Evolutionary conservation across 169 alveolate species (phyloP).

Genomic region (Eimeria tenella): DNA sequence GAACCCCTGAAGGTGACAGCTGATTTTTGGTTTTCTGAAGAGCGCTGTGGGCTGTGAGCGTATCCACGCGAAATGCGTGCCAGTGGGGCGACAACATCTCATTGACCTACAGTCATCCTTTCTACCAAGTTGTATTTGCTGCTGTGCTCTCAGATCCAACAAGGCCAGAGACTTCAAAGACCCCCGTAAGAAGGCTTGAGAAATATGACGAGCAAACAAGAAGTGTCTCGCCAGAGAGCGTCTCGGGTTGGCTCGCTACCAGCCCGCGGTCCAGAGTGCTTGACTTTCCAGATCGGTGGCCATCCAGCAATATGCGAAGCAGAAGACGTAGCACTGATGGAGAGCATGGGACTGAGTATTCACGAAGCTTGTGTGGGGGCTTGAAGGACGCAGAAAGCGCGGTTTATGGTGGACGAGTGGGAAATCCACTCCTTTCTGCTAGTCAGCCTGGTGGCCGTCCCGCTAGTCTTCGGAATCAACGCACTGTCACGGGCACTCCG

Average conservation of each 20-base stretch:
- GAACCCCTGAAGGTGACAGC: too few species aligned
- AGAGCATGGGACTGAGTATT: background rate
- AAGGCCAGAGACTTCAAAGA: background rate
- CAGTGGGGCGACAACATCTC: too few species aligned
- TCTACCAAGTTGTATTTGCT: too few species aligned
- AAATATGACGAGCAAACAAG: background rate
- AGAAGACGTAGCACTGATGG: background rate
- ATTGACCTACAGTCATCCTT: too few species aligned
- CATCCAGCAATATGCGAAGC: background rate
- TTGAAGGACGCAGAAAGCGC: background rate
- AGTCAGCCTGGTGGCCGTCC: background rate
- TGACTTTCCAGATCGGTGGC: slow-evolving; percentile 1
- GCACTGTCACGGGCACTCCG: background rate
- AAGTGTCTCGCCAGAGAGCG: background rate
- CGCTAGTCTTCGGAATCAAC: background rate
- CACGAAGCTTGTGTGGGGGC: background rate
- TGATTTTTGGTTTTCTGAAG: too few species aligned
- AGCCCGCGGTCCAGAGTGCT: background rate
- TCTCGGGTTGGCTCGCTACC: background rate
- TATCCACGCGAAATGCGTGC: too few species aligned
- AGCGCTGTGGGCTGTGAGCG: too few species aligned
- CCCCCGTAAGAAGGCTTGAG: background rate
- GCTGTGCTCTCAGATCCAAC: slow-evolving; percentile 11
- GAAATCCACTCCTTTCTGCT: too few species aligned
- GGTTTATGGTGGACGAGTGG: too few species aligned